Evolutionary conservation across 2,329 filamentous ascomycete species (phyloP).

Genomic region (Xylariaceae sp.): DNA sequence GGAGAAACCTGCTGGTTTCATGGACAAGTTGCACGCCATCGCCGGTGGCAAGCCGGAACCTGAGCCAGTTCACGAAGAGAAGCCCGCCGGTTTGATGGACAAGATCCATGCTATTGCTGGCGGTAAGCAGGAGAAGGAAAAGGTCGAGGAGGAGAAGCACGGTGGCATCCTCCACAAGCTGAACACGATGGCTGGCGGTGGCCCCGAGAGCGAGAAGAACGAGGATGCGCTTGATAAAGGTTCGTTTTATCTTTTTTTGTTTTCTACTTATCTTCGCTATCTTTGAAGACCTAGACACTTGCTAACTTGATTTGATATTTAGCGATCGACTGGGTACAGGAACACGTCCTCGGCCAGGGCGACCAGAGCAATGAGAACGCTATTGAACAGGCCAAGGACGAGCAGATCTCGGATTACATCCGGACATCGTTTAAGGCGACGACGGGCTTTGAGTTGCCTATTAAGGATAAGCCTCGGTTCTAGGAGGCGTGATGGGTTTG

Average conservation of each 20-base stretch:
- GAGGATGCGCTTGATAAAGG: slow-evolving; percentile 81
- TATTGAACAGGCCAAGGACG: slow-evolving; percentile 77
- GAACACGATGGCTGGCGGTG: slow-evolving; percentile 67
- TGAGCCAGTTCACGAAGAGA: background rate
- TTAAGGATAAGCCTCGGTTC: slow-evolving; percentile 60
- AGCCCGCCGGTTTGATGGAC: background rate
- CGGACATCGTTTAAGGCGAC: slow-evolving; percentile 62
- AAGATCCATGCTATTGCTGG: background rate
- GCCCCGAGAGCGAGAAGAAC: slow-evolving; percentile 70
- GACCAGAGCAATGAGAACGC: slow-evolving; percentile 67
- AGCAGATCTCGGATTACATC: slow-evolving; percentile 69
- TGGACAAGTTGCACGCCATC: background rate
- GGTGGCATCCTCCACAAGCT: slow-evolving; percentile 64
- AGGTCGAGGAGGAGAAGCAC: slow-evolving; percentile 27
- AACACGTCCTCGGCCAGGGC: slow-evolving; percentile 66
- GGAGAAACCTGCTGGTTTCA: background rate
- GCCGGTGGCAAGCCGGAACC: background rate
- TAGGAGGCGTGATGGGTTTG: slow-evolving; percentile 7
- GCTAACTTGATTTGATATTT: background rate
- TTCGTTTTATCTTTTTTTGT: slow-evolving; percentile 31
- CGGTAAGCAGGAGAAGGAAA: too few species aligned
- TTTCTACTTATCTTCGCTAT: background rate
- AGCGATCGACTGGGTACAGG: slow-evolving; percentile 75
- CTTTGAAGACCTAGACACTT: background rate
- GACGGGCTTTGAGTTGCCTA: slow-evolving; percentile 63